Evolutionary conservation across 75 land plant species (phyloP).

Genomic region (Adiantum capillusveneris): DNA sequence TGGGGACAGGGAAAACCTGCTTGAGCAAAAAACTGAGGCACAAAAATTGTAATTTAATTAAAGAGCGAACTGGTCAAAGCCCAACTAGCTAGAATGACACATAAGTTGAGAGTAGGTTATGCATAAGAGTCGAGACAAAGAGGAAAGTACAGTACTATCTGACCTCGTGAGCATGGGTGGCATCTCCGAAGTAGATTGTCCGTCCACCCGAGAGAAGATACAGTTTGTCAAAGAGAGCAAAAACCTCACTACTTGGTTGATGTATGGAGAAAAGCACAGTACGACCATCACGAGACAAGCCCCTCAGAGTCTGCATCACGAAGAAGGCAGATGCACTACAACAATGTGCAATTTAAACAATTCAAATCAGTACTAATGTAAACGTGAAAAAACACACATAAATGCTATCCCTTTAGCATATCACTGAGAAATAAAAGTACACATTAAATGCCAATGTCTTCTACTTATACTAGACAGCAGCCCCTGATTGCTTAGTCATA

Average conservation of each 20-base stretch:
- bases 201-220: constrained; percentile 64
- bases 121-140: too few relatives aligned
- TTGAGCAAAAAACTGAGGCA: constrained; percentile 67
- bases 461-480: too few relatives aligned
- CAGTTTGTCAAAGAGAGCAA: constrained; percentile 72
- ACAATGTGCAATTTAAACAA: background rate
- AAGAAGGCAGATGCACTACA: constrained; percentile 79
- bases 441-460: too few relatives aligned
- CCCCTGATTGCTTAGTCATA: too few relatives aligned
- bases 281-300: constrained; percentile 54
- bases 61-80: too few relatives aligned
- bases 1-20: constrained; percentile 82
- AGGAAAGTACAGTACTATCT: too few relatives aligned
- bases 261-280: constrained; percentile 75
- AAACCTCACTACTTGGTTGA: constrained; percentile 90
- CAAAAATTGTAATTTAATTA: too few relatives aligned
- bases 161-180: constrained; percentile 57
- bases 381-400: too few relatives aligned
- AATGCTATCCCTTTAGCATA: too few relatives aligned
- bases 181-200: constrained; percentile 67
- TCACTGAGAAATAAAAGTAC: too few relatives aligned
- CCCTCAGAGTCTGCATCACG: constrained; percentile 50
- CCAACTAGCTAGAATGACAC: too few relatives aligned
- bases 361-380: background rate
- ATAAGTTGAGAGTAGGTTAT: too few relatives aligned